Base-by-base conservation (phyloP, 2,329 filamentous ascomycete genomes). In the Fusarium transvaalense region DNA sequence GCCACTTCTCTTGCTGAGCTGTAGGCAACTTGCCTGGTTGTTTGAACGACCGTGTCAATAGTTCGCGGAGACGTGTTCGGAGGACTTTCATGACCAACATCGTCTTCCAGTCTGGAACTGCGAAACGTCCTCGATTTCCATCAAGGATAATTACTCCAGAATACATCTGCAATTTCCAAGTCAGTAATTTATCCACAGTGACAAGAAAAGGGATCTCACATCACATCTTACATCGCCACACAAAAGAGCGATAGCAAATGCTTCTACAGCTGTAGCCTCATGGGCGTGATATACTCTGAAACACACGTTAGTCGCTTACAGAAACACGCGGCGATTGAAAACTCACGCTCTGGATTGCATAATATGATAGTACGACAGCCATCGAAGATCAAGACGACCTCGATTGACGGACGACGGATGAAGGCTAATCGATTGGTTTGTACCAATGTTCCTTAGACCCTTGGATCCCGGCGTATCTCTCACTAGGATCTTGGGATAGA, bases 351-450 rank as follows among this genome's bases (percentile, higher is more conserved):
- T 94, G 4, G 92, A 91, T 78, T 97, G 94, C 93, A 98, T 97
- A 68, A 98, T 97, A 77, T 97, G 92, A 81, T 98, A 98, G 78
- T 97, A 99, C 1, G 92, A 96, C 43, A 99, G 82, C 89, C 93
- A 98, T 75, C 89, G 91, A 38, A 94, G 82, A 39, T 89, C 87
- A 46, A 84, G 82, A 62, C 83, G 83, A 10, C 84, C 86, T 76
- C 94, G 94, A 78, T 98, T 98, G 69, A 99, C 92, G 2, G 93
- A 97, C 1, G 91, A 92, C 1, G 94, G 92, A 71, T 97, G 93
- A 21, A 99, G 82, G 59, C 89, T 93, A 71, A 99, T 94, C 43
- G 88, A 87, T 78, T 98, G 95, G 77, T 97, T 97, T 81, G 97
- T 98, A 53, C 92, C 89, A 62, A 97, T 89, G 71, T 97, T 98